A percentile compares a stretch with the other conserved stretches of the same genome.
Evolutionary conservation across 495 filamentous ascomycete species (phyloP).

Genomic region (Cenococcum geophilum): DNA sequence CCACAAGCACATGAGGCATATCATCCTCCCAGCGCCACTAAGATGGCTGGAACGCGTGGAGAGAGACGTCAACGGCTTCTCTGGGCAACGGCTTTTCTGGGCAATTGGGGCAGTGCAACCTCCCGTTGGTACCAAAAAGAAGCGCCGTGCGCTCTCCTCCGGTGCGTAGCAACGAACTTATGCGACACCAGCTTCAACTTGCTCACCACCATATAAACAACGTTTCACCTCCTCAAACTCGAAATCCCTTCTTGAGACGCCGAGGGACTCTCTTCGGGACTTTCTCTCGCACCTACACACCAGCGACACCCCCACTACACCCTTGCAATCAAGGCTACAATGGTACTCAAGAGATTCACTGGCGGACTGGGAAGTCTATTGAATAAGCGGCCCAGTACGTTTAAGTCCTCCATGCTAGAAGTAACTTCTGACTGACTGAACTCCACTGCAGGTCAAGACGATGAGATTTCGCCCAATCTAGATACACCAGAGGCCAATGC

Average conservation of each 20-base stretch:
- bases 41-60: neutral
- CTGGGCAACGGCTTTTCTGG: neutral
- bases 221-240: constrained; percentile 3
- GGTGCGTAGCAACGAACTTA: no score
- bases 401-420: neutral
- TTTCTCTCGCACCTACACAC: neutral
- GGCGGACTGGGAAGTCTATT: constrained; percentile 15
- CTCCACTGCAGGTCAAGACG: constrained; percentile 14
- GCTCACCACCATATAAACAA: constrained; percentile 2
- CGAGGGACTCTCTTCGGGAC: neutral
- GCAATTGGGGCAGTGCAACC: neutral
- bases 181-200: no score
- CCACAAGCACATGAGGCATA: no score
- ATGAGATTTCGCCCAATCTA: constrained; percentile 13
- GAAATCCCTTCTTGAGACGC: neutral
- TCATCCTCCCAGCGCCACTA: no score
- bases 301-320: constrained; percentile 3
- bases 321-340: constrained; percentile 5
- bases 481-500: constrained; percentile 52
- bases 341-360: constrained; percentile 28
- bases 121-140: neutral
- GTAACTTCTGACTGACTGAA: neutral
- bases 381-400: constrained; percentile 17
- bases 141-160: neutral
- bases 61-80: constrained; percentile 1